phyloP scores from a whole-genome alignment of 2,329 filamentous ascomycete species.

The Cadophora malorum region DNA sequence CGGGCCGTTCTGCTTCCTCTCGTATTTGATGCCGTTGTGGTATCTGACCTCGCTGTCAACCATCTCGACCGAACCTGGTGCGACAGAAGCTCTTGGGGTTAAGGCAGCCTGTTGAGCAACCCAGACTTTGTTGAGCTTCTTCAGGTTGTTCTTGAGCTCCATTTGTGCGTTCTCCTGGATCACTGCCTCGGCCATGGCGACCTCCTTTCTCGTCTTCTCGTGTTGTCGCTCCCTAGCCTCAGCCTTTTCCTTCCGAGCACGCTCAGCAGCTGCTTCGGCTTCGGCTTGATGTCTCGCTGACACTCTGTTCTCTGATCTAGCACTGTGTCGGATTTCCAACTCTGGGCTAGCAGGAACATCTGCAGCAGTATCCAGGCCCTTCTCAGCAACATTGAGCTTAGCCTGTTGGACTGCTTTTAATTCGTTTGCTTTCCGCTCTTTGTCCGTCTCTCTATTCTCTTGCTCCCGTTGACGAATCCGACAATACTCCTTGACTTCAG shows the following conservation, averaged over 20 bases:
- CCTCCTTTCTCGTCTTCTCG: constrained; percentile 42
- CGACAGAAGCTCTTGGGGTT: constrained; percentile 21
- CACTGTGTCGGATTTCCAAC: constrained; percentile 41
- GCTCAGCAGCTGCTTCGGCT: constrained; percentile 34
- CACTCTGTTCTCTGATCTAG: constrained; percentile 38
- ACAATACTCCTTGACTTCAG: constrained; percentile 68
- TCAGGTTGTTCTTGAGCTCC: constrained; percentile 43
- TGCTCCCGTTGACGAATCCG: constrained; percentile 65
- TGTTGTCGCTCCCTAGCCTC: constrained; percentile 39
- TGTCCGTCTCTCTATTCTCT: constrained; percentile 57
- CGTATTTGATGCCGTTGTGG: constrained; percentile 65
- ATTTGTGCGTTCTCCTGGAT: constrained; percentile 38
- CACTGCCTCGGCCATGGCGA: constrained; percentile 38
- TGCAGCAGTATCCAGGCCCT: constrained; percentile 26
- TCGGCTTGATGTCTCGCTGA: constrained; percentile 39
- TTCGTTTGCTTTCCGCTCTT: constrained; percentile 56
- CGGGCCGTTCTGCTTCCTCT: constrained; percentile 64
- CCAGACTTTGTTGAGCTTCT: constrained; percentile 44
- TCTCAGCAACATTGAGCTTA: constrained; percentile 32
- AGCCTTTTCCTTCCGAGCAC: constrained; percentile 37
- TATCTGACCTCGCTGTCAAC: constrained; percentile 59
- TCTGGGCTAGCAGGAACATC: constrained; percentile 32
- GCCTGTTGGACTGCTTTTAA: constrained; percentile 38
- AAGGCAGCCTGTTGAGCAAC: constrained; percentile 40
- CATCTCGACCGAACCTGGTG: constrained; percentile 45